Evolutionary conservation across 2,329 filamentous ascomycete species (phyloP).

Genomic region (Zymoseptoria tritici): DNA sequence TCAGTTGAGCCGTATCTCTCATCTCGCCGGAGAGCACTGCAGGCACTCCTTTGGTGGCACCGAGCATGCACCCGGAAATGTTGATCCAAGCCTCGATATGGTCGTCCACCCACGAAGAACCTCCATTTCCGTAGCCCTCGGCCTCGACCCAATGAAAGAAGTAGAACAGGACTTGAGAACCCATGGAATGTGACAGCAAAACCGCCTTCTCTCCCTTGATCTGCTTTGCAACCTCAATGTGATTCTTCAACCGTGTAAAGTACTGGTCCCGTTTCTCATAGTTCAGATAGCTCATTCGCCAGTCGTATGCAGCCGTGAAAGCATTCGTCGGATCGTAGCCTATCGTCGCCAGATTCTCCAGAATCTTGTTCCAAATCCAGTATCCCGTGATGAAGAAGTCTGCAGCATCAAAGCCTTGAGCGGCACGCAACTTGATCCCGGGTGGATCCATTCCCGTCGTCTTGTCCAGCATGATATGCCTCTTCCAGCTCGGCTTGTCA

Average conservation of each 20-base stretch:
- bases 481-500: slow-evolving; percentile 92
- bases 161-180: slow-evolving; percentile 86
- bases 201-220: slow-evolving; percentile 72
- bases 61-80: slow-evolving; percentile 95
- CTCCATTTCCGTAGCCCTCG: slow-evolving; percentile 68
- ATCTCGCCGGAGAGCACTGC: slow-evolving; percentile 93
- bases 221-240: slow-evolving; percentile 77
- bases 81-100: slow-evolving; percentile 96
- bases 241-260: slow-evolving; percentile 80
- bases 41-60: slow-evolving; percentile 81
- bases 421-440: slow-evolving; percentile 79
- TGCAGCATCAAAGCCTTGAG: slow-evolving; percentile 93
- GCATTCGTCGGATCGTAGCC: slow-evolving; percentile 85
- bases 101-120: slow-evolving; percentile 79
- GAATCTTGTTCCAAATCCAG: slow-evolving; percentile 99
- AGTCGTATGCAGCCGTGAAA: slow-evolving; percentile 71
- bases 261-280: slow-evolving; percentile 88
- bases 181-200: slow-evolving; percentile 93
- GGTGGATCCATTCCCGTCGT: slow-evolving; percentile 84
- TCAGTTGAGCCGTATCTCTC: slow-evolving; percentile 95
- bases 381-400: slow-evolving; percentile 89
- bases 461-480: slow-evolving; percentile 94
- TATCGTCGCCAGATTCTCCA: slow-evolving; percentile 91
- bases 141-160: slow-evolving; percentile 78
- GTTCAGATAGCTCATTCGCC: slow-evolving; percentile 84